Evolutionary conservation across 805 yeast genomes (phyloP).

Genomic region (Torulaspora indica): DNA sequence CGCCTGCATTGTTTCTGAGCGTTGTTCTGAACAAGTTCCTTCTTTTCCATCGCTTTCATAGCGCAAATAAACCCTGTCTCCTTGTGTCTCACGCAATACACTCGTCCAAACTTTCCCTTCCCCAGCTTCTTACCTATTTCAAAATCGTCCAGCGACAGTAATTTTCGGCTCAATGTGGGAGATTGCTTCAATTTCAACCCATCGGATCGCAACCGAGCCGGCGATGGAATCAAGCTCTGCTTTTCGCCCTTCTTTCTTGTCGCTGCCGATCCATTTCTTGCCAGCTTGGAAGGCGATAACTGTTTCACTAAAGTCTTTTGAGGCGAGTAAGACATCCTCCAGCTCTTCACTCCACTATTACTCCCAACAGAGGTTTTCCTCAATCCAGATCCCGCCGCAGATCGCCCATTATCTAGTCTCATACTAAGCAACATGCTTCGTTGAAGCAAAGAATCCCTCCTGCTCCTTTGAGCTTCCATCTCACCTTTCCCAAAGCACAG

Average conservation of each 20-base stretch:
- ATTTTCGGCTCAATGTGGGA: slow-evolving; percentile 10
- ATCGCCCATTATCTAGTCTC: slow-evolving; percentile 18
- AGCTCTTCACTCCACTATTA: slow-evolving; percentile 7
- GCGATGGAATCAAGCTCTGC: slow-evolving; percentile 2
- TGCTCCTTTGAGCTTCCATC: slow-evolving; percentile 13
- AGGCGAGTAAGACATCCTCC: slow-evolving; percentile 21
- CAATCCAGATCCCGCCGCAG: not conserved
- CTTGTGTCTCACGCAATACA: slow-evolving; percentile 80
- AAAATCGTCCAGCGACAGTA: slow-evolving; percentile 47
- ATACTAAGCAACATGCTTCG: slow-evolving; percentile 24
- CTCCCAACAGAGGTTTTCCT: slow-evolving; percentile 3
- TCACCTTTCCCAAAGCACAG: not conserved
- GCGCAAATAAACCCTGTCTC: slow-evolving; percentile 79
- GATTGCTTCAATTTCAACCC: slow-evolving; percentile 1
- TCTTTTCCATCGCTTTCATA: slow-evolving; percentile 82
- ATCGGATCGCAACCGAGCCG: not conserved
- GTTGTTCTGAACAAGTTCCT: slow-evolving; percentile 66
- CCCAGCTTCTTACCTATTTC: slow-evolving; percentile 86
- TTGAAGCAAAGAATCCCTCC: slow-evolving; percentile 25
- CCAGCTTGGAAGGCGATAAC: slow-evolving; percentile 2
- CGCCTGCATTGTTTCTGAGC: slow-evolving; percentile 82
- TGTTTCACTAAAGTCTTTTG: slow-evolving; percentile 1
- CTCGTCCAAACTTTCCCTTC: slow-evolving; percentile 90
- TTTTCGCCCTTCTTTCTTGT: not conserved
- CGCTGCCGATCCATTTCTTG: not conserved